phyloP scores from a whole-genome alignment of 1,139 yeast genomes.

The Yamadazyma buinensis region DNA sequence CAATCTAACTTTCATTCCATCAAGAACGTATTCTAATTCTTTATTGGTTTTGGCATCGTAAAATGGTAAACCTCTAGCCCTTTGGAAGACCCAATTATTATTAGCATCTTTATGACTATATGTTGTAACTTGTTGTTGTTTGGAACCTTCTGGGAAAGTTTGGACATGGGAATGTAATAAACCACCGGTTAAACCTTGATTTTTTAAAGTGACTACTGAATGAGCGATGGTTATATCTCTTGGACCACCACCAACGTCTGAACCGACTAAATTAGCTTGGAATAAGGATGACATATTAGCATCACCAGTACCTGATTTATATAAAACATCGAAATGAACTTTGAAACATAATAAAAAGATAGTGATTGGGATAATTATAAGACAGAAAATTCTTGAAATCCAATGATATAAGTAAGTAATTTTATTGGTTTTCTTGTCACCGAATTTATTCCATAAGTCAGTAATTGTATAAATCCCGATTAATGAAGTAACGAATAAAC shows the following conservation, averaged over 20 bases:
- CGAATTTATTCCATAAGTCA: slow-evolving; percentile 68
- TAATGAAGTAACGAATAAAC: slow-evolving; percentile 68
- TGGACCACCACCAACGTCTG: slow-evolving; percentile 82
- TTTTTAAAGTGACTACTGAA: slow-evolving; percentile 76
- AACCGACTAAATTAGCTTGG: slow-evolving; percentile 87
- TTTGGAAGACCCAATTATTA: slow-evolving; percentile 86
- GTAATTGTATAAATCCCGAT: slow-evolving; percentile 75
- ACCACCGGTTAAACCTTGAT: slow-evolving; percentile 90
- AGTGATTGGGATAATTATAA: slow-evolving; percentile 58
- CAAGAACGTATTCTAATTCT: slow-evolving; percentile 55
- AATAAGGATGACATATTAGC: slow-evolving; percentile 95
- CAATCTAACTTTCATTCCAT: slow-evolving; percentile 75
- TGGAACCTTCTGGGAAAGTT: slow-evolving; percentile 90
- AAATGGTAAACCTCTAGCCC: slow-evolving; percentile 57
- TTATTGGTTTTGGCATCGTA: slow-evolving; percentile 51
- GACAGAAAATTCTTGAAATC: slow-evolving; percentile 57
- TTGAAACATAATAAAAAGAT: slow-evolving; percentile 67
- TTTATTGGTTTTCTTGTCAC: slow-evolving; percentile 53
- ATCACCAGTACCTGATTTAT: slow-evolving; percentile 87
- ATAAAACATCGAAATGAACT: slow-evolving; percentile 68
- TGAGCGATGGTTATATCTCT: slow-evolving; percentile 79
- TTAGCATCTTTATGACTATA: slow-evolving; percentile 89
- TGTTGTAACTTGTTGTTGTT: slow-evolving; percentile 94
- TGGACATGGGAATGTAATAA: slow-evolving; percentile 93
- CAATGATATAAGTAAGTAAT: slow-evolving; percentile 55